A percentile compares a stretch with the other conserved stretches of the same genome.
Evolutionary conservation across 139 green algal species (phyloP).

Genomic region (Nannochloris sp.): DNA sequence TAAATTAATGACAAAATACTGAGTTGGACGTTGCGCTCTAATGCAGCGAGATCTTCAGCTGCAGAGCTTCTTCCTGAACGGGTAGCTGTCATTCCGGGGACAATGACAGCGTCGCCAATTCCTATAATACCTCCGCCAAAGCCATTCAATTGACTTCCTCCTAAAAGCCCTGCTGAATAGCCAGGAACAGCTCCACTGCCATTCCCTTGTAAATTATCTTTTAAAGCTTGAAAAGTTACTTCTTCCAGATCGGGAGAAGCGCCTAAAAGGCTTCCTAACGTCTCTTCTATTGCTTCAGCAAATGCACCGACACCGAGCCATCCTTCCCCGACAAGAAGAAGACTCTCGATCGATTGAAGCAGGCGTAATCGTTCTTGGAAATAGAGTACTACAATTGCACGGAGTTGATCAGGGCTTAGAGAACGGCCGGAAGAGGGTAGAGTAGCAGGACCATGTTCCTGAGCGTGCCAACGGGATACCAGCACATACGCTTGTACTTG

Average conservation of each 20-base stretch:
- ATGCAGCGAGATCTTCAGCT: background rate
- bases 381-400: slow-evolving; percentile 38
- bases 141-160: too few relatives aligned
- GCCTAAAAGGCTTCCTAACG: slow-evolving; percentile 22
- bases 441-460: background rate
- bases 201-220: background rate
- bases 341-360: slow-evolving; percentile 40
- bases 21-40: slow-evolving; percentile 51
- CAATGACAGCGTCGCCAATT: background rate
- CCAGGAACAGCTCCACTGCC: too few relatives aligned
- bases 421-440: background rate
- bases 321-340: slow-evolving; percentile 45
- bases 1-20: slow-evolving; percentile 51
- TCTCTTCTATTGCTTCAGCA: slow-evolving; percentile 29
- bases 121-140: background rate
- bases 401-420: slow-evolving; percentile 3
- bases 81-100: background rate
- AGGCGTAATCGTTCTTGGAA: slow-evolving; percentile 39
- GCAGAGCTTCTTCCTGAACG: background rate
- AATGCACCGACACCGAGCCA: slow-evolving; percentile 14
- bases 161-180: too few relatives aligned
- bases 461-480: slow-evolving; percentile 40
- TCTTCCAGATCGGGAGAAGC: slow-evolving; percentile 17
- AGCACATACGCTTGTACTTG: slow-evolving; percentile 61
- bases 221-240: slow-evolving; percentile 3